Evolutionary conservation across 768 basidiomycete genomes (phyloP), one percentile per base, ranked within the genome.

Genomic region (Suillus subaureus): DNA sequence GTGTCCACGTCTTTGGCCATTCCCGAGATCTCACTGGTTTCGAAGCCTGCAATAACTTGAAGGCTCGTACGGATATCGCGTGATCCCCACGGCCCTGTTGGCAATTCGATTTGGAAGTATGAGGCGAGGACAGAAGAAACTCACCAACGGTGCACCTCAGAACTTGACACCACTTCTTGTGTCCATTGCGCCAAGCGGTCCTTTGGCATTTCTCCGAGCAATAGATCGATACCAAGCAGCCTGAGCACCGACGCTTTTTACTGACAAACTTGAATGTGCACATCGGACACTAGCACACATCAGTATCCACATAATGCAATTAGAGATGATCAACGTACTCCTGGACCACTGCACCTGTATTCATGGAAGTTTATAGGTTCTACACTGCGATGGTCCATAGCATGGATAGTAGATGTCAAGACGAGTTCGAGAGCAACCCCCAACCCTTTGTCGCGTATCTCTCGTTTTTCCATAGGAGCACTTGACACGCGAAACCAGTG

Each of bases 261-360:
- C 8, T 28, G 9, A 52, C 51, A 52, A 31, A 52, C 26, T 28
- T 18, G 16, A 16, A 52, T 18, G 26, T 1, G 28, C 8, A 18
- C 51, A 51, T 18, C 26, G 26, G 51, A 28, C 51, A 51, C 51
- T 51, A 16, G 51, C 26, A 26, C 51, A 28, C 9, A 45, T 51
- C 26, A 51, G 26, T 13, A 51, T 16, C 49, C 15, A 28, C 26
- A 28, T 26, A 3, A 28, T 51, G 49, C 12, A 49, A 51, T 0
- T 51, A 51, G 26, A 28, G 3, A 28, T 51, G 26, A 51, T 51
- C 13, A 28, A 26, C 26, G 49, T 16, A 28, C 49, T 16, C 49
- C 49, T 51, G 49, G 49, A 28, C 49, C 51, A 28, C 51, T 52
- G 51, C 51, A 31, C 16, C 51, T 52, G 51, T 52, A 52, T 52